phyloP scores from a whole-genome alignment of 768 basidiomycete species.

The Naganishia vishniacii region DNA sequence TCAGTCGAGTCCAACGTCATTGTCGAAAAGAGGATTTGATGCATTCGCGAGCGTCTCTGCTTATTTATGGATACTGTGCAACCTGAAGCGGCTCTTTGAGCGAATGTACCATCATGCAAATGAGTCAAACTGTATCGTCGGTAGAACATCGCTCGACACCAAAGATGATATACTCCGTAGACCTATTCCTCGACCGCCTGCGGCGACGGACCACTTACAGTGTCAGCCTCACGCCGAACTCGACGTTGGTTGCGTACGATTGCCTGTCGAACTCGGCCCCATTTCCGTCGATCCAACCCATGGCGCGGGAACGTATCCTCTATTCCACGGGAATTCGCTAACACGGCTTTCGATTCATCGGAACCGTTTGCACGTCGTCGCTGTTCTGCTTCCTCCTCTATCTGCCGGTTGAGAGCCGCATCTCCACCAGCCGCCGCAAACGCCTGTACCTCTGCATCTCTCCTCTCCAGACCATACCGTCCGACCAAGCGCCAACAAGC shows the following conservation, averaged over 20 bases:
- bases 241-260: background rate
- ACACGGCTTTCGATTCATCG: too few relatives aligned
- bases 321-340: background rate
- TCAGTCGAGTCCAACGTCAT: background rate
- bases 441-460: background rate
- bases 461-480: slow-evolving; percentile 3
- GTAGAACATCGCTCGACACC: too few relatives aligned
- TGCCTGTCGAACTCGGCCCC: background rate
- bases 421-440: background rate
- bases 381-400: too few relatives aligned
- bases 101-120: too few relatives aligned
- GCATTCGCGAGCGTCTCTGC: background rate
- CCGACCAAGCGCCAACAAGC: slow-evolving; percentile 7
- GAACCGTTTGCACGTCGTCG: background rate
- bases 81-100: too few relatives aligned
- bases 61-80: too few relatives aligned
- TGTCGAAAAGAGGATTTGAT: background rate
- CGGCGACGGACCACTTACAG: too few relatives aligned
- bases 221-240: too few relatives aligned
- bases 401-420: background rate
- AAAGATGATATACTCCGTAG: too few relatives aligned
- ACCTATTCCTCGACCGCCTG: background rate
- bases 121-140: too few relatives aligned
- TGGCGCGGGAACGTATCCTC: slow-evolving; percentile 1
- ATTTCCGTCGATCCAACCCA: slow-evolving; percentile 6